phyloP scores from a whole-genome alignment of 1,284 basidiomycete species.

The Rhodotorula sp. region DNA sequence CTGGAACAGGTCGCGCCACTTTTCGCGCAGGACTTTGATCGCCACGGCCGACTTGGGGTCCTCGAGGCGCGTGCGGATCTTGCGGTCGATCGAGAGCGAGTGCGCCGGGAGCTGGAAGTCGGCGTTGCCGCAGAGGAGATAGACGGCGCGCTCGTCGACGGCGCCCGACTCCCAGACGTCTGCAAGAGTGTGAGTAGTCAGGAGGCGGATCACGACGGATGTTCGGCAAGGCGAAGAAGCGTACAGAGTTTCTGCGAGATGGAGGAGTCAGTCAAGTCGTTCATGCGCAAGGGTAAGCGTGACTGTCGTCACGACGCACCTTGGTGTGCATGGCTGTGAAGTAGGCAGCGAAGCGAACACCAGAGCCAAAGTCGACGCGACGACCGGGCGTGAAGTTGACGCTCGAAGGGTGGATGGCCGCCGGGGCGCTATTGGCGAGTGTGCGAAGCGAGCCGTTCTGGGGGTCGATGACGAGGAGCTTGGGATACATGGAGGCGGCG shows the following conservation, averaged over 20 bases:
- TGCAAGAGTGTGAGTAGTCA: not conserved
- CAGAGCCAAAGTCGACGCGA: slow-evolving; percentile 66
- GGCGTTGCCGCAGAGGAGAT: slow-evolving; percentile 85
- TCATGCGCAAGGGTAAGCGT: too few relatives aligned
- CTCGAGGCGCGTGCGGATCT: slow-evolving; percentile 68
- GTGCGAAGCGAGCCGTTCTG: slow-evolving; percentile 67
- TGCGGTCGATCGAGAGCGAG: slow-evolving; percentile 77
- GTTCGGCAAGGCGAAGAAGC: too few relatives aligned
- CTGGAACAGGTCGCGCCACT: slow-evolving; percentile 66
- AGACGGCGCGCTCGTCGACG: slow-evolving; percentile 77
- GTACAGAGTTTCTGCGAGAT: too few relatives aligned
- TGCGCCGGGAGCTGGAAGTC: slow-evolving; percentile 83
- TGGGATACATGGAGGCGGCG: slow-evolving; percentile 87
- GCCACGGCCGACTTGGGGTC: slow-evolving; percentile 74
- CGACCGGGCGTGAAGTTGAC: slow-evolving; percentile 69
- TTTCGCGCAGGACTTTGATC: slow-evolving; percentile 73
- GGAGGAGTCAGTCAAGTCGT: not conserved
- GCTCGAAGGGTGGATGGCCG: slow-evolving; percentile 87
- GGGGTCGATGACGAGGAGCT: slow-evolving; percentile 73
- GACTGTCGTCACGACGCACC: slow-evolving; percentile 61
- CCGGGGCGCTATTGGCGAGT: slow-evolving; percentile 80
- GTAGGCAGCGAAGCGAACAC: slow-evolving; percentile 70
- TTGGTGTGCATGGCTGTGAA: slow-evolving; percentile 93
- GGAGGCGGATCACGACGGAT: too few relatives aligned
- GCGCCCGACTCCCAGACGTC: slow-evolving; percentile 95